Base-by-base conservation (phyloP, 345 rosid genomes). In the Citrus unshiu region DNA sequence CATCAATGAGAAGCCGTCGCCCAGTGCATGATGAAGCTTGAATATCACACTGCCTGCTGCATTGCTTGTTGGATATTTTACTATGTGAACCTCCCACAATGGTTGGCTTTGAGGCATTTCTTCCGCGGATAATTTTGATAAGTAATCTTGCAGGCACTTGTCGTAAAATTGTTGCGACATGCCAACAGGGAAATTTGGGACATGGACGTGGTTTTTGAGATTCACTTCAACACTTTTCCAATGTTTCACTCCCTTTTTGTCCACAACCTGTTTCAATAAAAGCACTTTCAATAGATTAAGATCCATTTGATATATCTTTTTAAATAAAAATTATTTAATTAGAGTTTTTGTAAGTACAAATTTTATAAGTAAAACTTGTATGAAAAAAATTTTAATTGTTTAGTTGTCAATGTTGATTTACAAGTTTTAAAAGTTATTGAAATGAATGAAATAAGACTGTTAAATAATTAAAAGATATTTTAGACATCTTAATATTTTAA, bases 1-100 rank as follows among this genome's bases (percentile, higher is more conserved):
- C 77, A 88, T 79, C 4, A 88, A 39, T 61, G 87, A 85, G 63
- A 72, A 84, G 37, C 90, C 90, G 59, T 88, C 88, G 0, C 90
- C 87, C 3, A 87, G 86, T 0, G 86, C 32, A 34, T 87, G 89
- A 68, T 88, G 90, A 27, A 85, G 73, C 77, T 85, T 87, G 64
- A 87, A 84, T 1, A 84, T 70, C 3, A 82, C 0, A 43, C 19
- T 80, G 12, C 83, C 83, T 1, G 85, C 81, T 27, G 84, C 79
- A 40, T 71, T 37, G 13, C 22, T 81, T 16, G 87, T 78, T 16
- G 84, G 87, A 77, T 67, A 82, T 14, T 75, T 83, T 56, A 87
- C 13, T 25, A 85, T 7, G 46, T 85, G 88, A 54, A 85, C 24
- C 67, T 85, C 84, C 90, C 90, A 87, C 27, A 78, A 64, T 0